Conservation (phyloP, 2,329 filamentous ascomycete genomes). For the Fusarium sacchari region DNA sequence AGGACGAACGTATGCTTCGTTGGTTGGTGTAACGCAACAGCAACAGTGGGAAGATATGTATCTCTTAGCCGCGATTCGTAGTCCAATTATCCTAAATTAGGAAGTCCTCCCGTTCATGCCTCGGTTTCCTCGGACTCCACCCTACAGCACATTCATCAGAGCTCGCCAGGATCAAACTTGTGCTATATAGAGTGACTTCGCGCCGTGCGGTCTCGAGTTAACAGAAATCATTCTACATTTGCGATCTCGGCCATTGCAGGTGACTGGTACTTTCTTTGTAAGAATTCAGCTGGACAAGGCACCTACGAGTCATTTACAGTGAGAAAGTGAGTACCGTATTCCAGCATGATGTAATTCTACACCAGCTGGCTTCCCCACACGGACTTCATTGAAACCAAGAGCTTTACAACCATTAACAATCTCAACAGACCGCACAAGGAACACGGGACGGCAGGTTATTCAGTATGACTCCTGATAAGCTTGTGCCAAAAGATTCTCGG, state of each 20-base stretch:
- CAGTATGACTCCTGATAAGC: slow-evolving; percentile 67
- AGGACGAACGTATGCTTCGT: slow-evolving; percentile 2
- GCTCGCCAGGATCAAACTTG: neutral
- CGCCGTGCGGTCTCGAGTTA: neutral
- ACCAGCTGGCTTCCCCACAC: neutral
- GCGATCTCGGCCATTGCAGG: neutral
- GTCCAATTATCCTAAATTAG: slow-evolving; percentile 21
- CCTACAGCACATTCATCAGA: neutral
- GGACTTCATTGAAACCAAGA: neutral
- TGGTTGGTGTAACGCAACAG: slow-evolving; percentile 20
- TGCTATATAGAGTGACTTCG: slow-evolving; percentile 4
- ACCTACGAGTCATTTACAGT: neutral
- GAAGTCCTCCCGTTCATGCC: slow-evolving; percentile 31
- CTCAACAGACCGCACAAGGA: neutral
- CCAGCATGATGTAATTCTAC: slow-evolving; percentile 10
- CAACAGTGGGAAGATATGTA: neutral
- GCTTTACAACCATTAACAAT: slow-evolving; percentile 7
- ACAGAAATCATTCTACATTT: neutral
- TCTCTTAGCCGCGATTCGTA: slow-evolving; percentile 9
- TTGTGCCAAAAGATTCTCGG: slow-evolving; percentile 72
- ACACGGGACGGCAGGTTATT: neutral
- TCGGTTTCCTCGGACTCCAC: slow-evolving; percentile 19
- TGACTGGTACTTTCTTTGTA: neutral
- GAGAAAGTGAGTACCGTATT: slow-evolving; percentile 13
- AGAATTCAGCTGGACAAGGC: neutral